phyloP scores from a whole-genome alignment of 495 filamentous ascomycete species.

The Penicillium subrubescens region DNA sequence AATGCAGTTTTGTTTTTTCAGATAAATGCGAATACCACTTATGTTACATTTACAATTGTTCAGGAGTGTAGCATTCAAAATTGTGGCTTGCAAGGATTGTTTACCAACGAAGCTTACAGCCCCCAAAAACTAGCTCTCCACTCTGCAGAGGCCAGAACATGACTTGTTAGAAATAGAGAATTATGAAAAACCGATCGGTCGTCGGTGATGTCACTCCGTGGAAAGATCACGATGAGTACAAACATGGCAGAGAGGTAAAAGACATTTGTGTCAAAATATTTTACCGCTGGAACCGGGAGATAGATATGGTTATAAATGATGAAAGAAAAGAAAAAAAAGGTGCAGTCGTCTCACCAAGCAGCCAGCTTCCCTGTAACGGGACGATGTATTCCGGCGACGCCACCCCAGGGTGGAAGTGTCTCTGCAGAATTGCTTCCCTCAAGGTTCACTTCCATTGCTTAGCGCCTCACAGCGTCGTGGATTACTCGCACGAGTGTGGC shows the following conservation, averaged over 20 bases:
- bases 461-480: slow-evolving; percentile 57
- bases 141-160: neutral
- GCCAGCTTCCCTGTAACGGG: slow-evolving; percentile 46
- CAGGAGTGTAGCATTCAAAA: neutral
- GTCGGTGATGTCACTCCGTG: neutral
- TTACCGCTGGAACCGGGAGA: too few relatives aligned
- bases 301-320: too few relatives aligned
- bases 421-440: slow-evolving; percentile 71
- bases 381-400: slow-evolving; percentile 61
- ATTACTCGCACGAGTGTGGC: slow-evolving; percentile 62
- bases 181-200: neutral
- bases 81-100: neutral
- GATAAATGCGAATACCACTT: neutral
- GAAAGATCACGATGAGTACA: too few relatives aligned
- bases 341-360: slow-evolving; percentile 44
- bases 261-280: too few relatives aligned
- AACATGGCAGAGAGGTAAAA: too few relatives aligned
- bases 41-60: neutral
- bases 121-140: neutral
- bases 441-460: slow-evolving; percentile 65
- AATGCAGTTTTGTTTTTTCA: neutral
- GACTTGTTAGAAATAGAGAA: neutral
- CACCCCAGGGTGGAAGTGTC: slow-evolving; percentile 60
- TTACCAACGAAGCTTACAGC: neutral
- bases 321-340: slow-evolving; percentile 15